Evolutionary conservation across 805 yeast genomes (phyloP), one percentile per base, ranked within the genome.

Genomic region (Sporopachydermia lactativora): DNA sequence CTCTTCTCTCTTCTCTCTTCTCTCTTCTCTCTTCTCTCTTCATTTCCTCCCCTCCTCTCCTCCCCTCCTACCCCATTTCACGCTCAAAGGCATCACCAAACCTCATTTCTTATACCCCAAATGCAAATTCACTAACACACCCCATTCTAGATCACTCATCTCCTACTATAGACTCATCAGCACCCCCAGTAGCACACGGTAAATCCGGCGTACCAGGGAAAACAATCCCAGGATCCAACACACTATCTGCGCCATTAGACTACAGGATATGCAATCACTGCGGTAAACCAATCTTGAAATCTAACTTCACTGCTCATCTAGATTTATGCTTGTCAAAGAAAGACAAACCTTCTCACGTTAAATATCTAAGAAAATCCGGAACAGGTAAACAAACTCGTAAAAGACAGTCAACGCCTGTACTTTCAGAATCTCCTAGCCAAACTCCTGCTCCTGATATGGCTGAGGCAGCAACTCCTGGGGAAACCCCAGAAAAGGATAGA

Each of bases 251-350:
- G 8, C 62, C 65, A 1, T 37, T 68, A 3, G 59, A 60, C 19
- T 71, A 70, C 45, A 53, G 71, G 34, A 62, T 68, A 38, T 71
- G 77, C 50, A 68, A 65, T 40, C 53, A 54, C 39, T 71, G 77
- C 49, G 60, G 60, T 36, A 58, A 64, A 40, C 76, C 76, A 2
- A 57, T 70, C 1, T 48, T 69, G 16, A 61, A 57, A 24, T 45
- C 53, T 2, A 52, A 56, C 43, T 44, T 71, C 17, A 55, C 57
- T 1, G 53, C 51, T 15, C 76, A 71, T 51, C 54, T 70, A 8
- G 49, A 47, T 13, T 42, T 41, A 34, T 71, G 76, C 47, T 49
- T 59, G 2, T 58, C 57, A 31, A 48, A 45, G 50, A 61, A 58
- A 39, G 51, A 54, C 46, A 46, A 53, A 45, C 43, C 31, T 24